phyloP scores from a whole-genome alignment of 2,329 filamentous ascomycete species.

The Colletotrichum tanaceti region DNA sequence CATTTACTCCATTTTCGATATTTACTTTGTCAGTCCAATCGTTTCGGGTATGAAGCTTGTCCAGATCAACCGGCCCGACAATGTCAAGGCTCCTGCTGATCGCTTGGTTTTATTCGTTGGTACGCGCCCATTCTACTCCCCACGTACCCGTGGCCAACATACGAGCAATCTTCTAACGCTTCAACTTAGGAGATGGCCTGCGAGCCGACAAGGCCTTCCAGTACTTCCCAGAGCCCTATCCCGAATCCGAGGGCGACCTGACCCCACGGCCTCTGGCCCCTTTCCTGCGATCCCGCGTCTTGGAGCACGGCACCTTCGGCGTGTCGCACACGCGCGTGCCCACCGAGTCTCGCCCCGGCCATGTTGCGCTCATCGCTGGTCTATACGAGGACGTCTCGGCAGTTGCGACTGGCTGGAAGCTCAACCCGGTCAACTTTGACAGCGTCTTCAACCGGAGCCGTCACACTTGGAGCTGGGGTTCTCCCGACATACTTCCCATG shows the following conservation, averaged over 20 bases:
- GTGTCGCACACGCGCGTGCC: conserved; percentile 97
- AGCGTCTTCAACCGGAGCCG: conserved; percentile 97
- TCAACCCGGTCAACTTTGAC: conserved; percentile 98
- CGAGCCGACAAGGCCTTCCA: conserved; percentile 99
- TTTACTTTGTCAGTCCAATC: conserved; percentile 98
- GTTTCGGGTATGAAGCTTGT: conserved; percentile 94
- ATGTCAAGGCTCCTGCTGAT: conserved; percentile 81
- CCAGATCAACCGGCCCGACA: conserved; percentile 70
- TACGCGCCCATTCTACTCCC: conserved; percentile 51
- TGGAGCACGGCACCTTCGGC: conserved; percentile 93
- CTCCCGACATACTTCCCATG: conserved; percentile 97
- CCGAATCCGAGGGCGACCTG: conserved; percentile 72
- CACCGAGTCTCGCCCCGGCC: conserved; percentile 94
- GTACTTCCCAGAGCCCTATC: conserved; percentile 87
- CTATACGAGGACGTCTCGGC: conserved; percentile 98
- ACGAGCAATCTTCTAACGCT: conserved; percentile 6
- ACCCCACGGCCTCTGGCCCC: conserved; percentile 85
- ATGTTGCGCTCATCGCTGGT: conserved; percentile 96
- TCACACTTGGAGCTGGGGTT: conserved; percentile 99
- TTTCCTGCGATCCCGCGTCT: conserved; percentile 87
- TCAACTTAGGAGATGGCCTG: conserved; percentile 79
- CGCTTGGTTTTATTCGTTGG: conserved; percentile 94
- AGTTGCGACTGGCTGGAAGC: conserved; percentile 97
- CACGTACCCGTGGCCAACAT: background rate
- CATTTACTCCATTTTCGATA: conserved; percentile 95